Evolutionary conservation across 2,329 filamentous ascomycete species (phyloP).

Genomic region (Claviceps digitariae): DNA sequence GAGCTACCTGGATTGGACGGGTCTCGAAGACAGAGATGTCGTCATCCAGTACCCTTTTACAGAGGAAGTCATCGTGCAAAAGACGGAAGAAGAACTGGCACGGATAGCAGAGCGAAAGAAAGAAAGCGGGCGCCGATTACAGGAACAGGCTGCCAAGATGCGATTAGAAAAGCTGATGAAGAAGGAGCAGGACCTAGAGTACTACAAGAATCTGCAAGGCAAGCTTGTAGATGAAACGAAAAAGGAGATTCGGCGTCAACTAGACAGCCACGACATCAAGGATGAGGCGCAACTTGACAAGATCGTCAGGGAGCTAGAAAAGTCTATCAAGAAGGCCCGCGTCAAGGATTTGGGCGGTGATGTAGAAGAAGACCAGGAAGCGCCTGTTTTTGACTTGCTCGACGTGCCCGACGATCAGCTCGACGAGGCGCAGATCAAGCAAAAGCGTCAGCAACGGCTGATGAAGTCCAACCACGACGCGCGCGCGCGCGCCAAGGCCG

Average conservation of each 20-base stretch:
- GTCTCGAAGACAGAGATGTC: slow-evolving; percentile 75
- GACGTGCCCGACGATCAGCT: slow-evolving; percentile 85
- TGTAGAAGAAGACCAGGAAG: slow-evolving; percentile 67
- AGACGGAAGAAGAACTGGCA: slow-evolving; percentile 87
- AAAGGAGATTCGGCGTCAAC: slow-evolving; percentile 74
- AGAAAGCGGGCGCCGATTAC: slow-evolving; percentile 78
- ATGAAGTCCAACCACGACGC: slow-evolving; percentile 94
- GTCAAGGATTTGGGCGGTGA: slow-evolving; percentile 85
- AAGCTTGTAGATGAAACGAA: slow-evolving; percentile 66
- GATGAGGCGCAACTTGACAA: slow-evolving; percentile 79
- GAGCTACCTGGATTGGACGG: slow-evolving; percentile 76
- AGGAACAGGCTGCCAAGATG: slow-evolving; percentile 97
- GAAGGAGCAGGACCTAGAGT: slow-evolving; percentile 91
- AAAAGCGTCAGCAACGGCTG: slow-evolving; percentile 82
- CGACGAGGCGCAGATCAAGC: slow-evolving; percentile 79
- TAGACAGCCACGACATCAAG: slow-evolving; percentile 85
- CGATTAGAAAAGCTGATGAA: slow-evolving; percentile 86
- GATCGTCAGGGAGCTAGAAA: slow-evolving; percentile 77
- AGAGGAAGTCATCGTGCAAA: slow-evolving; percentile 79
- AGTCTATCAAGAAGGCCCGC: slow-evolving; percentile 74
- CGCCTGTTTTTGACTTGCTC: slow-evolving; percentile 74
- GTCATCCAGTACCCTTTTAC: slow-evolving; percentile 90
- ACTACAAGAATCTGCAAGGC: slow-evolving; percentile 72
- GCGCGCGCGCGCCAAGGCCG: slow-evolving; percentile 80
- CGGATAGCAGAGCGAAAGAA: slow-evolving; percentile 86